A percentile compares a stretch with the other conserved stretches of the same genome.
Conservation (phyloP, 179 eudicot genomes). For the Dionaea muscipula region DNA sequence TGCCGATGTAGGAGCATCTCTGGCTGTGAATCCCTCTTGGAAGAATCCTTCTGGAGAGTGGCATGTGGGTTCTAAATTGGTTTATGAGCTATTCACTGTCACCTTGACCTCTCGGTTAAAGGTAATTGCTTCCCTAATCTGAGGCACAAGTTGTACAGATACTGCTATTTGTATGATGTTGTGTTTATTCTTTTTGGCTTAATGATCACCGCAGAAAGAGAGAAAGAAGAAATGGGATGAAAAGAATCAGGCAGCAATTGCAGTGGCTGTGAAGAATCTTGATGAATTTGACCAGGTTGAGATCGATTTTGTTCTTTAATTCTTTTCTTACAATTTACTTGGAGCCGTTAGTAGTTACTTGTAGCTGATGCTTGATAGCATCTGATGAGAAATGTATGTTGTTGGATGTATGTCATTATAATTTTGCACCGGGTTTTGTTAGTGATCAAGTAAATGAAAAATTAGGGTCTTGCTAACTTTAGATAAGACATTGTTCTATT, state of each 20-base stretch:
- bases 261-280: constrained; percentile 61
- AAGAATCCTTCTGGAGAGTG: constrained; percentile 90
- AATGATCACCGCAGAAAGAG: constrained; percentile 39
- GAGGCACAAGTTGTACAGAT: background rate
- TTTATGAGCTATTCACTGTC: constrained; percentile 76
- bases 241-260: constrained; percentile 77
- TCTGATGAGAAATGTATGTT: background rate
- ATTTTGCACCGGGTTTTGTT: no score
- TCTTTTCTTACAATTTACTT: no score
- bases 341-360: no score
- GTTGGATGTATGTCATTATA: no score
- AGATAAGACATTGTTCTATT: no score
- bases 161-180: background rate
- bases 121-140: constrained; percentile 26
- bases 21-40: constrained; percentile 80
- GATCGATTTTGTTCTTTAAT: background rate
- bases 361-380: no score
- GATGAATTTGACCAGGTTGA: constrained; percentile 74
- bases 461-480: no score
- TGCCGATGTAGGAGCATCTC: constrained; percentile 40
- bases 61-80: constrained; percentile 86
- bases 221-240: constrained; percentile 87
- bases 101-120: constrained; percentile 70
- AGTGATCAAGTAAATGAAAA: no score
- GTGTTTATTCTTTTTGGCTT: background rate